Base-by-base conservation (phyloP, 2,329 filamentous ascomycete species). In the Sphaerulina populicola region DNA sequence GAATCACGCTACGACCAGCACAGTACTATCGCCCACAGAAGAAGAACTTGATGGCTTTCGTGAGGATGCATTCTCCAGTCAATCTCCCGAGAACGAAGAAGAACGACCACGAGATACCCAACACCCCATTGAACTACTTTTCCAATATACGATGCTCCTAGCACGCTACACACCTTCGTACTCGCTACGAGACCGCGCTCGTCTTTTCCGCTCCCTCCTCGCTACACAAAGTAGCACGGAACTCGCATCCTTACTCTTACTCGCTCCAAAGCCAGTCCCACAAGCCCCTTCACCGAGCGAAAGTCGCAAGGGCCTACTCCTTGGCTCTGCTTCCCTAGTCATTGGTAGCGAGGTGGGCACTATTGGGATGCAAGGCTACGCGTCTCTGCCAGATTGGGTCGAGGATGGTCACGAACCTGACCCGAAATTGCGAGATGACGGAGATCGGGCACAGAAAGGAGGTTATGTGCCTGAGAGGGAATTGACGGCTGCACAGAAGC, bases 111-210 rank as follows among this genome's bases (percentile, higher is more conserved):
- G 62, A 33, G 65, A 74, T 35, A 23, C 38, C n/a, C 50, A 74
- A 30, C 83, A 95, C 60, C 80, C 85, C 0, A 83, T 94, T 47
- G 79, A 81, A 29, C 76, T 82, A 2, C 74, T 98, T 1, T 98
- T 89, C 83, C 80, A 85, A 29, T 94, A 98, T 62, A 80, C 87
- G 18, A 76, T 94, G 27, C 78, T 91, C 1, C 79, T 98, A 1
- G 87, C 87, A 30, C 82, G 93, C 54, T 98, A 97, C 68, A 93
- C 97, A 62, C 88, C 84, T 0, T 96, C 90, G 0, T 98, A 94
- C 69, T 90, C 97, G 64, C 80, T 98, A 2, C 88, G 93, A 57
- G 93, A 97, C 66, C 85, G 93, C 21, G 83, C 90, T 1, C 82
- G 93, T 30, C 79, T 96, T 55, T 97, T 94, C 72, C 88, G 86